Base-by-base conservation (phyloP, 2,329 filamentous ascomycete genomes). In the Gremmenia infestans region DNA sequence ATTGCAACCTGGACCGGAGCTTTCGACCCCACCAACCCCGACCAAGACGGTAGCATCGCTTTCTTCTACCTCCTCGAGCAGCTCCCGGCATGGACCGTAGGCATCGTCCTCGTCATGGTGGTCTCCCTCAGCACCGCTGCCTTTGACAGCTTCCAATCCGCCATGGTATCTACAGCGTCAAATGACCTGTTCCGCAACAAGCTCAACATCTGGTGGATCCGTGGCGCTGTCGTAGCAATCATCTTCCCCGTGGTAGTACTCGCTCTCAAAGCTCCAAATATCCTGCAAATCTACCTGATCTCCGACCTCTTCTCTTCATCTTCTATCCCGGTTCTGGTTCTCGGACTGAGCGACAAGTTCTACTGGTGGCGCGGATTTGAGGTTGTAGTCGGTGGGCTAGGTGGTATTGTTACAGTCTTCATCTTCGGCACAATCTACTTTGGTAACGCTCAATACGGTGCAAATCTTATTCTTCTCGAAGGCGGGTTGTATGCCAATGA, bases 171-270 rank as follows among this genome's bases (percentile, higher is more conserved):
- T n/a, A 88, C 87, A 0, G 87, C 86, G 14, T 91, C 87, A 62
- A 93, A 93, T 74, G 89, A 94, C 68, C 73, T 94, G 14, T 93
- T 93, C 79, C 85, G 89, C 65, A 94, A 94, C 78, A 82, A 81
- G 57, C 81, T 94, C 54, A 86, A 85, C 66, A 81, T 92, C 61
- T 89, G 88, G 82, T 81, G 78, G 70, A 87, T 93, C 63, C 86
- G 89, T 48, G 78, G 68, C 17, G 77, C 77, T 42, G 88, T 94
- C 25, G 81, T 93, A 1, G 68, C 88, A 15, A 66, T 92, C 70
- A 91, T 91, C 67, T 74, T 91, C 59, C 89, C 89, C 2, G 81
- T 86, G 51, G 81, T 92, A 12, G 81, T 89, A 25, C 79, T 93
- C 48, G 89, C 89, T 11, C 77, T 93, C 54, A 86, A 85, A 68